A percentile compares a stretch with the other conserved stretches of the same genome.
Conservation (phyloP, 1,284 basidiomycete species). For the Albatrellus sp. region DNA sequence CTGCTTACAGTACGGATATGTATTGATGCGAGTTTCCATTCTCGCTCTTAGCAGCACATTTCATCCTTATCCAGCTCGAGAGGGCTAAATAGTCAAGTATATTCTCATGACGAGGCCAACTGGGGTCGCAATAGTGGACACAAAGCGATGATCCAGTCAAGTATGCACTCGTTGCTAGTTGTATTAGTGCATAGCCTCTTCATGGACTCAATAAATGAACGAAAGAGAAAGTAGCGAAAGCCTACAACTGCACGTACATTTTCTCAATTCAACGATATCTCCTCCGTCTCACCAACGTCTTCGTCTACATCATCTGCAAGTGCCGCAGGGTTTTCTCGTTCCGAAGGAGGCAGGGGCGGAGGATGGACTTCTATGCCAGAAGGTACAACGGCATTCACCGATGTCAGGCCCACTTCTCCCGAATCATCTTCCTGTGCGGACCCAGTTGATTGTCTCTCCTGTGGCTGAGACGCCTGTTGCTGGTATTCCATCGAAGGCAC, state of each 20-base stretch:
- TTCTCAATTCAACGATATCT: slow-evolving; percentile 35
- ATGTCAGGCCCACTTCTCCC: slow-evolving; percentile 18
- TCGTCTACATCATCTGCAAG: slow-evolving; percentile 43
- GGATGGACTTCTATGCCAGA: slow-evolving; percentile 63
- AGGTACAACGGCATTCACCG: slow-evolving; percentile 33
- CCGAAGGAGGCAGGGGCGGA: slow-evolving; percentile 63
- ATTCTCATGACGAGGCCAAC: no score
- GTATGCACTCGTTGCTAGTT: no score
- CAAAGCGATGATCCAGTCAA: not conserved
- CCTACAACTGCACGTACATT: not conserved
- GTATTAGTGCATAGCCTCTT: not conserved
- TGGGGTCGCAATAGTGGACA: not conserved
- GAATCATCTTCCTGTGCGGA: slow-evolving; percentile 7
- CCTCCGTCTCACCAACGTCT: slow-evolving; percentile 65
- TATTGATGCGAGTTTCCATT: no score
- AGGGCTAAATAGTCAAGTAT: no score
- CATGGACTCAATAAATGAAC: not conserved
- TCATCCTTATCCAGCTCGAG: no score
- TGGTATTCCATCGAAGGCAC: slow-evolving; percentile 1
- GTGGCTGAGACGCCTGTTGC: not conserved
- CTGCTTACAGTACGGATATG: not conserved
- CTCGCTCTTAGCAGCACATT: no score
- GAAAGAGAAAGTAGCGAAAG: no score
- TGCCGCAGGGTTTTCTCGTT: slow-evolving; percentile 41
- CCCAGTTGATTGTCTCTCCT: not conserved